Evolutionary conservation across 495 filamentous ascomycete species (phyloP).

Genomic region (Talaromyces ruber): DNA sequence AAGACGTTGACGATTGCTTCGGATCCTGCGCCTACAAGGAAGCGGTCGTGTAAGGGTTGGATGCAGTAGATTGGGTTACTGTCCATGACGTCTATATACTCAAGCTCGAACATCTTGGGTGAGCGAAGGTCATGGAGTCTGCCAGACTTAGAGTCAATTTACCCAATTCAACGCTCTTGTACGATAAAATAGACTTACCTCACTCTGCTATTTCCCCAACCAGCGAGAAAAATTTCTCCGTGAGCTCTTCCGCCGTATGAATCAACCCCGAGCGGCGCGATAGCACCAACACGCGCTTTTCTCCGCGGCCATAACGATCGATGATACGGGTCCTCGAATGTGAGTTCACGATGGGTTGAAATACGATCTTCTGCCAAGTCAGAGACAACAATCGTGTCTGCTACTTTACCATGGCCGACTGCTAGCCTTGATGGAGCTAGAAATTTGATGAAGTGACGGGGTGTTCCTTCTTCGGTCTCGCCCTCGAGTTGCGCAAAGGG

Average conservation of each 20-base stretch:
- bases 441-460: conserved; percentile 44
- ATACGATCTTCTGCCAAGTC: conserved; percentile 35
- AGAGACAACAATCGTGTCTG: conserved; percentile 40
- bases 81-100: conserved; percentile 49
- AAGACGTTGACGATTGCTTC: conserved; percentile 57
- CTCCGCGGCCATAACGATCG: conserved; percentile 11
- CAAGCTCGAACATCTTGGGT: conserved; percentile 29
- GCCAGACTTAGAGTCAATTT: background rate
- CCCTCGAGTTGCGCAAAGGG: conserved; percentile 29
- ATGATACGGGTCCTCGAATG: conserved; percentile 10
- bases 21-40: conserved; percentile 47
- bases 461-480: conserved; percentile 13
- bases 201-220: conserved; percentile 51
- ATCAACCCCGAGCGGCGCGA: conserved; percentile 36
- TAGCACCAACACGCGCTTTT: conserved; percentile 37
- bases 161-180: background rate
- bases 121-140: conserved; percentile 65
- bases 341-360: conserved; percentile 22
- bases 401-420: conserved; percentile 36
- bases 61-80: conserved; percentile 51
- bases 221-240: conserved; percentile 50
- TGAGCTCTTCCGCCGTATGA: conserved; percentile 16
- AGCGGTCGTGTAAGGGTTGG: conserved; percentile 43
- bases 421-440: conserved; percentile 40
- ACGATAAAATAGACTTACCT: conserved; percentile 20